A percentile compares a stretch with the other conserved stretches of the same genome.
Evolutionary conservation across 208 protist genomes (phyloP).

Genomic region (Crithidia brevicula): DNA sequence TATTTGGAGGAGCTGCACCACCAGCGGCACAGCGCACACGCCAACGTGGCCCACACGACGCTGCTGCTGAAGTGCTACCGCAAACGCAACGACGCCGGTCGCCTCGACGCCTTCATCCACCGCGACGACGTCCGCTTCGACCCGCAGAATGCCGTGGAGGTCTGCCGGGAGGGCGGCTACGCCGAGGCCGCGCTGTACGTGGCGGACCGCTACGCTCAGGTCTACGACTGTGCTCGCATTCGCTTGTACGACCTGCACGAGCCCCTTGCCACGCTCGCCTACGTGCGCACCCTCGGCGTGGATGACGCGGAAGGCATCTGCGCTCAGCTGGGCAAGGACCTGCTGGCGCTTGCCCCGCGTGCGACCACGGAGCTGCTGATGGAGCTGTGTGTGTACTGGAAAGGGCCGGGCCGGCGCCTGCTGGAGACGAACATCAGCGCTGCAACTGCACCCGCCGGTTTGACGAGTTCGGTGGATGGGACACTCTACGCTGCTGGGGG

Average conservation of each 20-base stretch:
- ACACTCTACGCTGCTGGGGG: background rate
- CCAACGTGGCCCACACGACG: slow-evolving; percentile 96
- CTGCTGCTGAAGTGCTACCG: slow-evolving; percentile 98
- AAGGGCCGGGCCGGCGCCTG: slow-evolving; percentile 44
- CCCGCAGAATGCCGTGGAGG: slow-evolving; percentile 94
- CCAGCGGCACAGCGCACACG: slow-evolving; percentile 47
- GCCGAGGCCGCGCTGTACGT: slow-evolving; percentile 89
- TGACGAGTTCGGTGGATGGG: background rate
- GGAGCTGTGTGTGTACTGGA: slow-evolving; percentile 78
- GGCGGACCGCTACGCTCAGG: slow-evolving; percentile 76
- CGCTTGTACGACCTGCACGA: slow-evolving; percentile 80
- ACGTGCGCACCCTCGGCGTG: slow-evolving; percentile 79
- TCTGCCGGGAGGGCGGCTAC: slow-evolving; percentile 93
- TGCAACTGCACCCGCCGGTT: background rate
- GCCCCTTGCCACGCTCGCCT: slow-evolving; percentile 54
- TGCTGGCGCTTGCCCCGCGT: slow-evolving; percentile 47
- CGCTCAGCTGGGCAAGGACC: slow-evolving; percentile 87
- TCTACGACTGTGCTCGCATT: slow-evolving; percentile 91
- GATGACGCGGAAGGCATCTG: slow-evolving; percentile 85
- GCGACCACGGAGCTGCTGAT: slow-evolving; percentile 65
- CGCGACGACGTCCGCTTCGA: slow-evolving; percentile 92
- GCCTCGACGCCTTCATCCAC: slow-evolving; percentile 93
- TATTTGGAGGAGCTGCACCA: slow-evolving; percentile 94
- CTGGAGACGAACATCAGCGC: background rate
- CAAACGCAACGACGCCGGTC: slow-evolving; percentile 91